Evolutionary conservation across 306 rosid species (phyloP), one percentile per base, ranked within the genome.

Genomic region (Psophocarpus tetragonolobus): DNA sequence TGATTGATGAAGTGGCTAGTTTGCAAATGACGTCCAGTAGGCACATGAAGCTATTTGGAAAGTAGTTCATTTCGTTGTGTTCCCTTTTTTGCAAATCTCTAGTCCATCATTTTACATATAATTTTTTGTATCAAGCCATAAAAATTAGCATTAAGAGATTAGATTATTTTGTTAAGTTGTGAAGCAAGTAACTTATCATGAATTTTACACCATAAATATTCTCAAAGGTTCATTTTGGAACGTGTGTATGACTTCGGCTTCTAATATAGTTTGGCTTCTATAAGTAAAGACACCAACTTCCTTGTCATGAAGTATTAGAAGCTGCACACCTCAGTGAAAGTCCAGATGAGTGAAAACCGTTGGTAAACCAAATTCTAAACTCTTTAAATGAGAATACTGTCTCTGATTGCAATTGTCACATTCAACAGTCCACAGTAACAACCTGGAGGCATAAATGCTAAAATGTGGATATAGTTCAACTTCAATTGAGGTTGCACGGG

Each of bases 31-130:
- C 85, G 82, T 85, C 81, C 23, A 51, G 88, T 35, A 80, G 85
- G 72, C 90, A 86, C 45, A 82, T 85, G 81, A 84, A 80, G 87
- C 85, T 92, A 64, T 85, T 85, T 74, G 65, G 80, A 70, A 84
- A 81, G 73, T 89, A 77, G 78, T 81, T 57, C 68, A 50, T 6
- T 68, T 51, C 66, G 8, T 77, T 74, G n/a, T 42, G 68, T 33
- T 60, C 4, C 60, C 23, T 27, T 45, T 76, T 38, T 12, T 51
- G 58, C 39, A 20, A 72, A 80, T 73, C 32, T 72, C 10, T 53
- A 11, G 39, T 27, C n/a, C 35, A 65, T 42, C 29, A 27, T 35
- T 30, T 53, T 62, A 64, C 44, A 18, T 53, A 3, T n/a, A 63
- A 3, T 6, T 66, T 48, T 58, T 63, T 54, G 72, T 48, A 24